Conservation (phyloP, 805 yeast genomes). For the Candida vartiovaarae region DNA sequence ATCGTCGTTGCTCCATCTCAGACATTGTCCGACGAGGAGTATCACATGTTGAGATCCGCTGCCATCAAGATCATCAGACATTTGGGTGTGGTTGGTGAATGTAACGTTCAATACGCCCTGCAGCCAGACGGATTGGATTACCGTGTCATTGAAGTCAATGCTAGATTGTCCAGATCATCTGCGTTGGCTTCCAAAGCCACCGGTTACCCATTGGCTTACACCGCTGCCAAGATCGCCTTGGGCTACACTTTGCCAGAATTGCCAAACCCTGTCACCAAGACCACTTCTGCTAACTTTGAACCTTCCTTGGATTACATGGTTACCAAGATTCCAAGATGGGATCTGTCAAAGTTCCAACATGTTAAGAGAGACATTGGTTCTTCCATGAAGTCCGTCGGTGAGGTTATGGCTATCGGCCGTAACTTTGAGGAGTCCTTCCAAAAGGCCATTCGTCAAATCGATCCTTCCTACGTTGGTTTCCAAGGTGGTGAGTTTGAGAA, state of each 20-base stretch:
- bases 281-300: slow-evolving; percentile 94
- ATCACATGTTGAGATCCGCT: slow-evolving; percentile 95
- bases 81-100: slow-evolving; percentile 97
- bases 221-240: slow-evolving; percentile 95
- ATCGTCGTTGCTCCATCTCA: slow-evolving; percentile 99
- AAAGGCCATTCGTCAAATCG: slow-evolving; percentile 94
- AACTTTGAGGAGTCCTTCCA: slow-evolving; percentile 96
- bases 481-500: slow-evolving; percentile 80
- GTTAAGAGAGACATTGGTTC: slow-evolving; percentile 92
- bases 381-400: slow-evolving; percentile 98
- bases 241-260: slow-evolving; percentile 93
- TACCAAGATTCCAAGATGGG: slow-evolving; percentile 98
- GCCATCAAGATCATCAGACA: slow-evolving; percentile 97
- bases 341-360: slow-evolving; percentile 88
- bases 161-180: slow-evolving; percentile 93
- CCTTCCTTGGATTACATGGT: slow-evolving; percentile 96
- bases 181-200: slow-evolving; percentile 98
- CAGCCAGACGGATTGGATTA: slow-evolving; percentile 94
- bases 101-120: slow-evolving; percentile 95
- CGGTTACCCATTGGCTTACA: slow-evolving; percentile 96
- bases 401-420: slow-evolving; percentile 98
- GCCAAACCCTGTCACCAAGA: slow-evolving; percentile 93
- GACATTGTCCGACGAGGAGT: slow-evolving; percentile 93
- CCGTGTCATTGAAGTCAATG: slow-evolving; percentile 96
- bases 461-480: slow-evolving; percentile 85